Base-by-base conservation (phyloP, 2,329 filamentous ascomycete species). In the Neonectria faginata region DNA sequence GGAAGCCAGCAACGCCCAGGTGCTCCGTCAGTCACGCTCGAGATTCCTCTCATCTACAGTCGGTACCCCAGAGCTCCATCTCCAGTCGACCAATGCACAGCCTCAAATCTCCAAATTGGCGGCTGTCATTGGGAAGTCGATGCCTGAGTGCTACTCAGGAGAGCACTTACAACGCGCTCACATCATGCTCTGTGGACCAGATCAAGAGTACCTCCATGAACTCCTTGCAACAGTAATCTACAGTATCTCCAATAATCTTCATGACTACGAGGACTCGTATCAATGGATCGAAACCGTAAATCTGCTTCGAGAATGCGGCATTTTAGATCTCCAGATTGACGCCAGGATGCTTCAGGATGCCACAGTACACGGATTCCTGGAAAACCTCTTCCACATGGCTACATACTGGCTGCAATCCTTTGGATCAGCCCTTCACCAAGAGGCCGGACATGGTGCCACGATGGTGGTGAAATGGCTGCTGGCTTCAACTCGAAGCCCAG, bases 161-260 rank as follows among this genome's bases (percentile, higher is more conserved):
- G 53, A 62, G 22, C 12, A 62, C 39, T 18, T 52, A 14, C 47
- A 53, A 1, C 60, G 60, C 7, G 45, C 53, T 10, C 60, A 62
- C 3, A 16, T 12, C n/a, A 29, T 62, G 3, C 27, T 62, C 11
- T 3, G 12, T n/a, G 45, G 53, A 18, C 45, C 44, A 14, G 36
- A 14, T 10, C 16, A 29, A 14, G 60, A 62, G 14, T 39, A 16
- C 18, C 22, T 62, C 11, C 11, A 10, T 10, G 53, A 62, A 31
- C 29, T 9, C 22, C 3, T 57, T 16, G 4, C 10, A 10, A 52
- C 41, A 1, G 7, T 47, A 22, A 44, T 62, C 3, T 62, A 36
- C 22, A 45, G 16, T 10, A 27, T 62, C 3, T 62, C 60, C 1
- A 62, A 62, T 14, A 45, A 62, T 39, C 45, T 57, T 4, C 14